These are phyloP conservation scores for Curvularia hawaiiensis DNA, from an alignment of 2,329 filamentous ascomycete species.

Conservation along the genomic window DNA sequence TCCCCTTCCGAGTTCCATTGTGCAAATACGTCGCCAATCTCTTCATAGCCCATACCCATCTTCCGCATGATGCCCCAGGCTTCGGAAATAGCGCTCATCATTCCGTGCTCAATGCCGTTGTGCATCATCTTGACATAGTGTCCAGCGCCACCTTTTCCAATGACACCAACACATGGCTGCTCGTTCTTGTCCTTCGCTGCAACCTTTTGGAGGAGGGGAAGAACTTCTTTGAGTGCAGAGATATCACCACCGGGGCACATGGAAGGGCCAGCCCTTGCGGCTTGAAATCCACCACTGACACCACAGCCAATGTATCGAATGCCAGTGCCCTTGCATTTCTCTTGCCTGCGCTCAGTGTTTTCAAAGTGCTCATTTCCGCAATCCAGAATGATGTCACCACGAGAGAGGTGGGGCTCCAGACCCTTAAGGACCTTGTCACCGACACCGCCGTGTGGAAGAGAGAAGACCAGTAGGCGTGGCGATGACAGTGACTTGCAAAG, in stretches of 20 bases:
- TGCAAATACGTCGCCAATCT: conserved; percentile 64
- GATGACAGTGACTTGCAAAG: conserved; percentile 56
- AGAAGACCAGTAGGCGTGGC: conserved; percentile 60
- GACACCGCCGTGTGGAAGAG: conserved; percentile 55
- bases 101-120: conserved; percentile 75
- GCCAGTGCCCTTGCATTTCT: conserved; percentile 60
- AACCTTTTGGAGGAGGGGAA: conserved; percentile 66
- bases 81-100: conserved; percentile 69
- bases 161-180: conserved; percentile 63
- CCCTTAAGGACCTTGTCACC: conserved; percentile 56
- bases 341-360: conserved; percentile 67
- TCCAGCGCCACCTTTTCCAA: conserved; percentile 67
- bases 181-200: conserved; percentile 67
- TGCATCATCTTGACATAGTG: conserved; percentile 80
- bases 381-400: conserved; percentile 71
- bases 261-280: conserved; percentile 68
- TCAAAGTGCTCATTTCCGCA: conserved; percentile 71
- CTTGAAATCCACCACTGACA: conserved; percentile 72
- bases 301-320: conserved; percentile 72
- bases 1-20: conserved; percentile 66
- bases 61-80: conserved; percentile 67
- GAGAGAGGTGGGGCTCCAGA: conserved; percentile 58
- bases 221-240: conserved; percentile 60
- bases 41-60: conserved; percentile 63
- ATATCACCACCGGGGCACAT: conserved; percentile 68